A percentile compares a stretch with the other conserved stretches of the same genome.
phyloP scores from a whole-genome alignment of 371 early-diverging fungal genomes.

The Mucor velutinosus region DNA sequence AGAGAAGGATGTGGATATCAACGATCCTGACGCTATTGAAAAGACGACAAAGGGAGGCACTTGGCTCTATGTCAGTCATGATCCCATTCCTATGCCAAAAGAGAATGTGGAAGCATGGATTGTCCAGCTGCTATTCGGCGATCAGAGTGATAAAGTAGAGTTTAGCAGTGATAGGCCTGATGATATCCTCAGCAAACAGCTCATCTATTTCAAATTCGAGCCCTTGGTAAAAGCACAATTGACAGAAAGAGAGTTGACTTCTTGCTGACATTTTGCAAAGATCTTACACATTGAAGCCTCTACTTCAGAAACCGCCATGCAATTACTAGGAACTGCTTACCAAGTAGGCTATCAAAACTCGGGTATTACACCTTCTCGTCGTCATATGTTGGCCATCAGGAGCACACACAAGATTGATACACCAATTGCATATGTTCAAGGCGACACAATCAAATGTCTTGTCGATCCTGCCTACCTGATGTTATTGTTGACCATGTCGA shows the following conservation, averaged over 20 bases:
- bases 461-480: slow-evolving; percentile 51
- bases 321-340: slow-evolving; percentile 51
- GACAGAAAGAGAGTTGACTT: not conserved
- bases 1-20: slow-evolving; percentile 13
- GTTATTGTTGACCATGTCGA: slow-evolving; percentile 49
- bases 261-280: slow-evolving; percentile 24
- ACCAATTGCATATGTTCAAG: slow-evolving; percentile 59
- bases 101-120: slow-evolving; percentile 29
- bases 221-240: slow-evolving; percentile 50
- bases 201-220: slow-evolving; percentile 66
- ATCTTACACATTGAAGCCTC: slow-evolving; percentile 66
- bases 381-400: slow-evolving; percentile 66
- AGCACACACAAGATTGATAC: slow-evolving; percentile 64
- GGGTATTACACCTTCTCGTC: slow-evolving; percentile 60
- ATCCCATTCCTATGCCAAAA: slow-evolving; percentile 50
- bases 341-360: slow-evolving; percentile 67
- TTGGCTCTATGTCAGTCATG: slow-evolving; percentile 66
- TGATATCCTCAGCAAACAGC: slow-evolving; percentile 24
- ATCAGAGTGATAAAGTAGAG: slow-evolving; percentile 32
- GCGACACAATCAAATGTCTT: slow-evolving; percentile 42
- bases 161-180: slow-evolving; percentile 10
- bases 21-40: slow-evolving; percentile 7
- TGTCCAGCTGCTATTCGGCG: slow-evolving; percentile 40
- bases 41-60: slow-evolving; percentile 56
- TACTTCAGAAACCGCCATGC: slow-evolving; percentile 53